Percentiles rank a stretch among this genome's conserved stretches.
Conservation (phyloP, 1,284 basidiomycete genomes). For the Pterulicium gracile region DNA sequence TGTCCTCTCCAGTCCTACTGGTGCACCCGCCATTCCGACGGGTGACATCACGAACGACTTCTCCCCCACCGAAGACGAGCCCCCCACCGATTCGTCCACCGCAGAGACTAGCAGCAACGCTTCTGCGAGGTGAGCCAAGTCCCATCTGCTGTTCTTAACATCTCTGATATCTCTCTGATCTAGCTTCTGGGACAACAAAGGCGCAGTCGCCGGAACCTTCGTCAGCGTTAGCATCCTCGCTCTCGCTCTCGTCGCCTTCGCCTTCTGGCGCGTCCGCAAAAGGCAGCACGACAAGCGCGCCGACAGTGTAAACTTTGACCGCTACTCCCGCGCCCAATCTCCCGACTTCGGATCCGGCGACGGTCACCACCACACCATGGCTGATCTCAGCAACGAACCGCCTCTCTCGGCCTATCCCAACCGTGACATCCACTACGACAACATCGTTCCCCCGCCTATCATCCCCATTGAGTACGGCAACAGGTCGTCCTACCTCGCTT, state of each 20-base stretch:
- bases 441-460: background rate
- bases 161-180: background rate
- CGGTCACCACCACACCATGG: background rate
- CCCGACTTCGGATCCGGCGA: background rate
- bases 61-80: background rate
- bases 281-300: background rate
- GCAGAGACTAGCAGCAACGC: background rate
- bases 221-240: conserved; percentile 22
- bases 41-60: background rate
- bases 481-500: background rate
- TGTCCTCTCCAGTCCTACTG: background rate
- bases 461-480: background rate
- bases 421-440: background rate
- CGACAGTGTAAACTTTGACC: background rate
- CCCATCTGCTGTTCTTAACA: background rate
- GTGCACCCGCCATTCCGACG: background rate
- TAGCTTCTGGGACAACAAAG: conserved; percentile 38
- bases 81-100: background rate
- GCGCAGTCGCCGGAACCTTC: conserved; percentile 37
- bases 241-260: conserved; percentile 13
- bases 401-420: background rate
- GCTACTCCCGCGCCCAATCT: background rate
- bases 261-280: background rate
- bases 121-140: background rate
- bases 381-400: background rate